Percentiles rank a stretch among this genome's conserved stretches.
Conservation (phyloP, 805 yeast species). For the Yarrowia divulgata region DNA sequence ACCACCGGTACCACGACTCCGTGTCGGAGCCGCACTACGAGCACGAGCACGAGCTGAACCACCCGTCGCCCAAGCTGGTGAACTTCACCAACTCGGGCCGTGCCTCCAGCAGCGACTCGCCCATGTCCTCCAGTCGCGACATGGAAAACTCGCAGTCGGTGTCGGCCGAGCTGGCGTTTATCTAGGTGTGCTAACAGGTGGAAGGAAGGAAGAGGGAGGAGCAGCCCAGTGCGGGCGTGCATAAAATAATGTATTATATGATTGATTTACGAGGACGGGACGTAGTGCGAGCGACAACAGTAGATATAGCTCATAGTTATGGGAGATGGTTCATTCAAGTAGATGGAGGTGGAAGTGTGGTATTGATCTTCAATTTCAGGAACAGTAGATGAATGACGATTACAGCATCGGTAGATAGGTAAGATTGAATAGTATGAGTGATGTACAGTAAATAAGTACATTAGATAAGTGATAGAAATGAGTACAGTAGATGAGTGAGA, state of each 20-base stretch:
- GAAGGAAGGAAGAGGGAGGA: neutral
- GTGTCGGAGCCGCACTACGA: conserved; percentile 33
- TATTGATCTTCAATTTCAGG: no score
- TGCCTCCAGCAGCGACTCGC: conserved; percentile 27
- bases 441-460: no score
- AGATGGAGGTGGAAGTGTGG: no score
- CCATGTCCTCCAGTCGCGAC: conserved; percentile 13
- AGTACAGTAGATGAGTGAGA: no score
- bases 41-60: conserved; percentile 14
- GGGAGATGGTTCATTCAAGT: no score
- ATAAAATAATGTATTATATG: conserved; percentile 34
- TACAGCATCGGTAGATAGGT: no score
- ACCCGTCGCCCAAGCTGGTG: conserved; percentile 34
- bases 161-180: conserved; percentile 36
- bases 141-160: conserved; percentile 38
- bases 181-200: neutral
- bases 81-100: conserved; percentile 37
- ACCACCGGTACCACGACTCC: conserved; percentile 37
- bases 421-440: no score
- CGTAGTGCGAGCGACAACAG: neutral
- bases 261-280: neutral
- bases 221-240: conserved; percentile 39
- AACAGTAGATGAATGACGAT: no score
- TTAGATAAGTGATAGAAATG: no score
- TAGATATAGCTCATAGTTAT: no score